Evolutionary conservation across 192 early-diverging fungal species (phyloP).

Genomic region (Backusella australiensis): DNA sequence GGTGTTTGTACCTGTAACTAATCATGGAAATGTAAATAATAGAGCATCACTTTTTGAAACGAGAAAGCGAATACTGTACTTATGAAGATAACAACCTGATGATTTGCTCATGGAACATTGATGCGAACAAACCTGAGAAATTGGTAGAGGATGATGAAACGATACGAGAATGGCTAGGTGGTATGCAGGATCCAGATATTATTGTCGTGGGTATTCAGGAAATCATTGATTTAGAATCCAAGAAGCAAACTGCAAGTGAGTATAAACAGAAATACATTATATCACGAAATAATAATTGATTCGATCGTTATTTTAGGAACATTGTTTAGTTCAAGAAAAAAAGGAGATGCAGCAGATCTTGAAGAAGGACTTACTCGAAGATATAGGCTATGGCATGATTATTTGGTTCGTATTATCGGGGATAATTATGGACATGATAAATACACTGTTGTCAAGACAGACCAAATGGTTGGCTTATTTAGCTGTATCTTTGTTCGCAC

Average conservation of each 20-base stretch:
- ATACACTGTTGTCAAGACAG: conserved; percentile 68
- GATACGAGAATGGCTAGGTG: conserved; percentile 45
- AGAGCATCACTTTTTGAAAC: conserved; percentile 61
- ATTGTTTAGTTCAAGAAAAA: conserved; percentile 53
- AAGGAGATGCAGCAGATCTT: conserved; percentile 48
- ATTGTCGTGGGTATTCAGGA: conserved; percentile 86
- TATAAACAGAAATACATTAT: background rate
- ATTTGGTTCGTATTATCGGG: conserved; percentile 59
- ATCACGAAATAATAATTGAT: background rate
- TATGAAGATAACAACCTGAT: conserved; percentile 69
- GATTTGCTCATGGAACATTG: conserved; percentile 93
- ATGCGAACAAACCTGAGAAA: conserved; percentile 81
- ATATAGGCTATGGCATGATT: conserved; percentile 83
- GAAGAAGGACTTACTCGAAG: conserved; percentile 62
- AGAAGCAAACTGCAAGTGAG: conserved; percentile 77
- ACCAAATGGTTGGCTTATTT: conserved; percentile 90
- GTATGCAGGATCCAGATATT: conserved; percentile 65
- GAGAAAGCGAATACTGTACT: conserved; percentile 58
- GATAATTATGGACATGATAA: conserved; percentile 47
- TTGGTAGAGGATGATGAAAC: conserved; percentile 60
- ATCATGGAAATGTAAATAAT: background rate
- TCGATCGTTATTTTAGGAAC: conserved; percentile 37
- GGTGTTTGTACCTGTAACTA: background rate
- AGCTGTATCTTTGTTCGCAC: conserved; percentile 80
- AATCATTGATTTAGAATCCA: conserved; percentile 80